Evolutionary conservation across 306 rosid species (phyloP).

Genomic region (Ormosia emarginata): DNA sequence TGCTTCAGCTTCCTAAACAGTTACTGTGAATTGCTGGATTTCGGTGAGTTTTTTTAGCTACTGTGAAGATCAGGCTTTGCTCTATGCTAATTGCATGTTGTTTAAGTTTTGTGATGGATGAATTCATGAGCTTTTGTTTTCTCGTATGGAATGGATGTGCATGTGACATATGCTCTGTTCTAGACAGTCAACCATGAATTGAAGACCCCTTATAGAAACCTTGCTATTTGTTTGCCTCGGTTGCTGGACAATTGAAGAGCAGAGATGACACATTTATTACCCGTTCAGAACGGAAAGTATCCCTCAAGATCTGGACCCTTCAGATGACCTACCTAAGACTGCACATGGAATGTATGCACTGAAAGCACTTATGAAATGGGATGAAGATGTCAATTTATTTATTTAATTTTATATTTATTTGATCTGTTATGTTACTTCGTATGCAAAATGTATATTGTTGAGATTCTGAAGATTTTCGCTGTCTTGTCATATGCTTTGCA

Average conservation of each 20-base stretch:
- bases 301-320: slow-evolving; percentile 95
- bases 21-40: too few species aligned
- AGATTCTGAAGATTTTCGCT: slow-evolving; percentile 20
- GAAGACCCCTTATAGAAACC: slow-evolving; percentile 99
- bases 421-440: not conserved
- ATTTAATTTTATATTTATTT: slow-evolving; percentile 7
- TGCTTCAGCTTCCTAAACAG: too few species aligned
- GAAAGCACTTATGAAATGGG: slow-evolving; percentile 99
- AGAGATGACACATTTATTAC: slow-evolving; percentile 77
- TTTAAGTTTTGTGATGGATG: too few species aligned
- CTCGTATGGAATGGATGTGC: too few species aligned
- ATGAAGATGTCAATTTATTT: slow-evolving; percentile 75
- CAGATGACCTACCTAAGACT: slow-evolving; percentile 81
- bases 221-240: slow-evolving; percentile 96
- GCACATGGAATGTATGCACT: slow-evolving; percentile 93
- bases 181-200: too few species aligned
- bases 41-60: too few species aligned
- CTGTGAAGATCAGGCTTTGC: too few species aligned
- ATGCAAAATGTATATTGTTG: not conserved
- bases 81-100: too few species aligned
- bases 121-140: too few species aligned
- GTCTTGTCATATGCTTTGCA: slow-evolving; percentile 23
- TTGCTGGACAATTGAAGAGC: slow-evolving; percentile 89
- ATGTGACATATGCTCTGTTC: too few species aligned
- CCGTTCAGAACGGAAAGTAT: slow-evolving; percentile 73